A percentile compares a stretch with the other conserved stretches of the same genome.
Evolutionary conservation across 2,329 filamentous ascomycete species (phyloP).

Genomic region (Colletotrichum abscissum): DNA sequence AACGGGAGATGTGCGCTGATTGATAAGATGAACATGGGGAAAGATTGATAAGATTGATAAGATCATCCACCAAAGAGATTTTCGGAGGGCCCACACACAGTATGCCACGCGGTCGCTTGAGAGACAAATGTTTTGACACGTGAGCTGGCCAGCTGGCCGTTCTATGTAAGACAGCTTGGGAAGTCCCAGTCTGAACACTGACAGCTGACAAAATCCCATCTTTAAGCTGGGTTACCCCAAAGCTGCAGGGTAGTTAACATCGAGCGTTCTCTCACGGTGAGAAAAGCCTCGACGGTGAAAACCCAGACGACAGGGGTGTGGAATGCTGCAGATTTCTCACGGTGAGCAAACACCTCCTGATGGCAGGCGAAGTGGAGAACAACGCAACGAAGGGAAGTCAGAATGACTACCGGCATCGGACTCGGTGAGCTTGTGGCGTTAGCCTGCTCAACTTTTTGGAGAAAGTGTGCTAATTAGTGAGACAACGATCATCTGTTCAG

Average conservation of each 20-base stretch:
- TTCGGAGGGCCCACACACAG: neutral
- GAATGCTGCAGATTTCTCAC: neutral
- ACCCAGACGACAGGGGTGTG: neutral
- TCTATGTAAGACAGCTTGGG: neutral
- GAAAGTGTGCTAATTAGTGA: neutral
- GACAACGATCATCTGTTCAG: no score
- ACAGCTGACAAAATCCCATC: neutral
- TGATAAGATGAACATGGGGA: slow-evolving; percentile 20
- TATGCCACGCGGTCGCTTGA: neutral
- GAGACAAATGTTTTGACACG: neutral
- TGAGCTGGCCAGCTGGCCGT: neutral
- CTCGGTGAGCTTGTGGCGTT: neutral
- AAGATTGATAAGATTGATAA: slow-evolving; percentile 7
- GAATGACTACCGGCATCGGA: neutral
- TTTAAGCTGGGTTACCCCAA: neutral
- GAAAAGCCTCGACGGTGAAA: neutral
- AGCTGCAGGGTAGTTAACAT: neutral
- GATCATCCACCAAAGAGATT: neutral
- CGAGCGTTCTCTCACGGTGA: neutral
- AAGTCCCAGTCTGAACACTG: neutral
- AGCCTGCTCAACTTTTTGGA: neutral
- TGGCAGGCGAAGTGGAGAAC: neutral
- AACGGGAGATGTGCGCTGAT: neutral
- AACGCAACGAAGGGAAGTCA: neutral
- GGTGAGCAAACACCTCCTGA: neutral